A percentile compares a stretch with the other conserved stretches of the same genome.
phyloP scores from a whole-genome alignment of 73 alveolate genomes.

The Vitrella brassicaformis region DNA sequence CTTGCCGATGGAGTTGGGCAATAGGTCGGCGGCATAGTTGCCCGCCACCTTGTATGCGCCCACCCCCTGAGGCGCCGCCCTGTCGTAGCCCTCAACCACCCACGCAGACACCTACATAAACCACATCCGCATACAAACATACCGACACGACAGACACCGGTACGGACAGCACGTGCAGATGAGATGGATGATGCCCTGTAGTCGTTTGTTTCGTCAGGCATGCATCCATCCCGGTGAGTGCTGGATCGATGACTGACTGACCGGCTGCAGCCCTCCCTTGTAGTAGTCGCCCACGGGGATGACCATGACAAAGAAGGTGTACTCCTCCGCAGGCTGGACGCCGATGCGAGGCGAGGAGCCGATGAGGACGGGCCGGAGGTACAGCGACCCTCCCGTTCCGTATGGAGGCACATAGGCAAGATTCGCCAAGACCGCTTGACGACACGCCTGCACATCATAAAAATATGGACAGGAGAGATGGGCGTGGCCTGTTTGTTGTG shows the following conservation, averaged over 20 bases:
- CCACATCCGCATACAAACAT: not conserved
- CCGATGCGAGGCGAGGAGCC: conserved; percentile 21
- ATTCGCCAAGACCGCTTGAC: conserved; percentile 3
- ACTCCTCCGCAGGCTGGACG: conserved; percentile 6
- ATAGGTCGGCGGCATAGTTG: conserved; percentile 29
- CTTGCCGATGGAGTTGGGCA: not conserved
- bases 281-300: conserved; percentile 33
- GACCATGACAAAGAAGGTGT: conserved; percentile 28
- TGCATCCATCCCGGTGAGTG: too few species aligned
- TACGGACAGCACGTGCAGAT: too few species aligned
- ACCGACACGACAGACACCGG: not conserved
- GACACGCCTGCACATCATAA: not conserved
- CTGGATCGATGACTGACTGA: too few species aligned
- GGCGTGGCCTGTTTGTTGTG: not conserved
- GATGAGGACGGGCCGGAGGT: conserved; percentile 27
- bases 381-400: conserved; percentile 7
- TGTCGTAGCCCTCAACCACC: conserved; percentile 18
- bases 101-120: not conserved
- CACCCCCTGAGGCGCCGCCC: conserved; percentile 33
- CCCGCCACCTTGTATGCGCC: conserved; percentile 35
- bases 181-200: too few species aligned
- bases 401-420: conserved; percentile 21
- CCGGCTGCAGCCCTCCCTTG: conserved; percentile 5
- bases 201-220: too few species aligned
- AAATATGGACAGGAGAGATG: not conserved